phyloP scores from a whole-genome alignment of 2,329 filamentous ascomycete species.

The Fusarium annulatum region DNA sequence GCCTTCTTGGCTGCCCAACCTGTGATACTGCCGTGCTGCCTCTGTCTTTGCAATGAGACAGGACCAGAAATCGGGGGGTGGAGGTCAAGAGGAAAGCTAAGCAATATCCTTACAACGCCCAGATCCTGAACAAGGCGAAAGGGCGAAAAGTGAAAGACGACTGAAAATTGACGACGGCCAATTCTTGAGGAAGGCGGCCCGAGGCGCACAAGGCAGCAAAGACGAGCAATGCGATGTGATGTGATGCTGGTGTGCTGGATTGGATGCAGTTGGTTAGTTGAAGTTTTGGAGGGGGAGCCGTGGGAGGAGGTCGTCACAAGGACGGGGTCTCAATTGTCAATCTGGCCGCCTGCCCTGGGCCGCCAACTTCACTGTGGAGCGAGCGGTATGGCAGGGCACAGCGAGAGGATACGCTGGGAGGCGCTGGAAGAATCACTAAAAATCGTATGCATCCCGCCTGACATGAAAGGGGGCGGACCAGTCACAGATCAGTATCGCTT shows the following conservation, averaged over 20 bases:
- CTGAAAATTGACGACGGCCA: conserved; percentile 3
- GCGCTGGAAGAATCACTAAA: conserved; percentile 25
- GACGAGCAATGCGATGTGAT: conserved; percentile 39
- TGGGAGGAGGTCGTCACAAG: conserved; percentile 44
- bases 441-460: conserved; percentile 6
- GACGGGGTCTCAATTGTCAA: conserved; percentile 18
- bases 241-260: conserved; percentile 23
- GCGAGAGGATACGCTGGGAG: conserved; percentile 16
- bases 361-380: conserved; percentile 21
- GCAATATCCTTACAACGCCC: conserved; percentile 28
- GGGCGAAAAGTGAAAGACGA: conserved; percentile 12
- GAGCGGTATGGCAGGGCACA: conserved; percentile 22
- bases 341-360: conserved; percentile 19
- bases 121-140: conserved; percentile 28
- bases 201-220: conserved; percentile 32
- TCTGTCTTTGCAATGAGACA: conserved; percentile 31
- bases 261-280: conserved; percentile 35
- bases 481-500: conserved; percentile 10
- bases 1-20: conserved; percentile 34
- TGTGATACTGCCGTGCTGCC: conserved; percentile 9
- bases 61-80: conserved; percentile 21
- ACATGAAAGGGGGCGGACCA: conserved; percentile 9
- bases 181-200: conserved; percentile 28
- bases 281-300: conserved; percentile 39
- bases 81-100: conserved; percentile 15